Base-by-base conservation (phyloP, 225 moss, liverwort and hornwort genomes). In the Sphagnum tenellum region DNA sequence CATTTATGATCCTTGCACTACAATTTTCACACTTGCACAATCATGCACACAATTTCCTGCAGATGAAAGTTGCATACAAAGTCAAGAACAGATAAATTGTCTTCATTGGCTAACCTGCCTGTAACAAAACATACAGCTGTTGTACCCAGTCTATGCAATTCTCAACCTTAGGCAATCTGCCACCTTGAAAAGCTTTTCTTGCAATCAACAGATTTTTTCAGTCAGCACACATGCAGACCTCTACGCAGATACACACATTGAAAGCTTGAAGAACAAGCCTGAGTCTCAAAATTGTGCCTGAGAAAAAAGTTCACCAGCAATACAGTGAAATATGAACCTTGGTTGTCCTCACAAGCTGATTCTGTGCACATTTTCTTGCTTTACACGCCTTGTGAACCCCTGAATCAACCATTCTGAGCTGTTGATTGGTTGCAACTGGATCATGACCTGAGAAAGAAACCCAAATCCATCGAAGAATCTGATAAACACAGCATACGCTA, bases 51-150 rank as follows among this genome's bases (percentile, higher is more conserved):
- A 29, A 29, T 29, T 29, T 29, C 29, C 29, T 29, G 29, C 29
- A 29, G 29, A 29, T 29, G 29, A 29, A 29, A 29, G 29, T 29
- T 29, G 29, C 29, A 29, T 29, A 29, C 29, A 29, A 29, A 0
- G 29, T 29, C 29, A 29, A 29, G 29, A 29, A 29, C 29, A 29
- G 29, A 29, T 29, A 29, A 29, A 29, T 29, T 29, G 29, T 29
- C 29, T 29, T 29, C 29, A 29, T 29, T 29, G 29, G 8, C 50
- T 14, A 65, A 89, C 89, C 87, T 93, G 92, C 5, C 96, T 92
- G 52, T 98, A 98, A 72, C 92, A 93, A 66, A 98, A 98, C 89
- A 98, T 98, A 64, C 92, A 98, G 78, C 96, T 98, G 71, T 98
- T 98, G 71, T 90, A 90, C 13, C 96, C 96, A 61, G 92, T 81